phyloP scores from a whole-genome alignment of 1,284 basidiomycete genomes.

The Puccinia triticina region DNA sequence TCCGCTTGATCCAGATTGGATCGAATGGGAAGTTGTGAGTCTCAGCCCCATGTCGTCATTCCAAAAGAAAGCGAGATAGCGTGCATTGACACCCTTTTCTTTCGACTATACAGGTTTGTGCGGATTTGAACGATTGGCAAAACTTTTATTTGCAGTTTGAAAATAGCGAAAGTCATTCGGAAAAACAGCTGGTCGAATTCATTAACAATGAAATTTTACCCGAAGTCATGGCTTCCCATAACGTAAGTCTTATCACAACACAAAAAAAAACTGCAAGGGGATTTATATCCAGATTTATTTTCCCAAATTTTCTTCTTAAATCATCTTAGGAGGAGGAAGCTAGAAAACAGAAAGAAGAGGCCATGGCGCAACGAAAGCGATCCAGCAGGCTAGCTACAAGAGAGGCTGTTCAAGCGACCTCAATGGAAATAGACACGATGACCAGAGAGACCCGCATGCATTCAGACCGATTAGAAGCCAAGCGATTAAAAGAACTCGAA shows the following conservation, averaged over 20 bases:
- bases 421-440: neutral
- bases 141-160: constrained; percentile 36
- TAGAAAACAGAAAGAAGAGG: constrained; percentile 36
- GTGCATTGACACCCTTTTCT: neutral
- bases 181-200: constrained; percentile 27
- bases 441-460: constrained; percentile 37
- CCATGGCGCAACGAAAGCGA: constrained; percentile 44
- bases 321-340: constrained; percentile 31
- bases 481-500: constrained; percentile 37
- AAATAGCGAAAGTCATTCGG: constrained; percentile 18
- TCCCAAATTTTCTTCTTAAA: neutral
- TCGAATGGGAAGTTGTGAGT: constrained; percentile 51
- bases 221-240: constrained; percentile 5
- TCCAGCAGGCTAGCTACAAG: constrained; percentile 41
- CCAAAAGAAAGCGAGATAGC: neutral
- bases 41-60: neutral
- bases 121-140: constrained; percentile 40
- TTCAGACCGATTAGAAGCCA: constrained; percentile 48
- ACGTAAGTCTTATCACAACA: constrained; percentile 21
- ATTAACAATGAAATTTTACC: constrained; percentile 38
- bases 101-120: constrained; percentile 34
- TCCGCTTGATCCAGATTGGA: constrained; percentile 49
- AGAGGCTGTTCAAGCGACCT: constrained; percentile 24
- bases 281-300: neutral
- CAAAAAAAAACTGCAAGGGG: neutral